phyloP scores from a whole-genome alignment of 768 basidiomycete species.

The Coprinopsis sp. region DNA sequence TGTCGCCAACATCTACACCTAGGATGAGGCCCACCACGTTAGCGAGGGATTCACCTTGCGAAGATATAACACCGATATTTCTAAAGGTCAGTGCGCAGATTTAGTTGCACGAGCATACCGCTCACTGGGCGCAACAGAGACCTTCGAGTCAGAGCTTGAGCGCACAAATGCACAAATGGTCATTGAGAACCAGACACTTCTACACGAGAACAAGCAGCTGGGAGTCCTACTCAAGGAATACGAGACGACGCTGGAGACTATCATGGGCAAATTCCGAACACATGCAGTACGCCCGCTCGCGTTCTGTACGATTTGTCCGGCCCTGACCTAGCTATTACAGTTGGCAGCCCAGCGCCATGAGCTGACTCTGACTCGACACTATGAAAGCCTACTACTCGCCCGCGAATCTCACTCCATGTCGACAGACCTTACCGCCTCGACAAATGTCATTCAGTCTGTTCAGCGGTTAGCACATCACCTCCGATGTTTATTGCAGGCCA shows the following conservation, averaged over 20 bases:
- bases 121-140: constrained; percentile 59
- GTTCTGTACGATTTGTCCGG: constrained; percentile 8
- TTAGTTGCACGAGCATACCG: constrained; percentile 14
- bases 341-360: constrained; percentile 91
- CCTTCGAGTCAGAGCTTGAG: constrained; percentile 90
- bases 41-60: constrained; percentile 75
- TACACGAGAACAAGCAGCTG: constrained; percentile 95
- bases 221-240: constrained; percentile 88
- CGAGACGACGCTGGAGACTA: constrained; percentile 88
- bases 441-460: constrained; percentile 60
- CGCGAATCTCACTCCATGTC: constrained; percentile 56
- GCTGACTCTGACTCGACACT: constrained; percentile 80
- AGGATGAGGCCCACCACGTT: constrained; percentile 73
- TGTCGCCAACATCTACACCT: constrained; percentile 9
- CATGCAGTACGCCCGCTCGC: constrained; percentile 63
- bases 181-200: constrained; percentile 87
- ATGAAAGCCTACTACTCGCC: constrained; percentile 72
- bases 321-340: constrained; percentile 34
- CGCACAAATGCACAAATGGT: constrained; percentile 83
- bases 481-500: constrained; percentile 64
- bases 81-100: constrained; percentile 52
- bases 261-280: constrained; percentile 94
- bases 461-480: constrained; percentile 67
- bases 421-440: constrained; percentile 52
- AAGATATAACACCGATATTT: constrained; percentile 83